Evolutionary conservation across 1,139 yeast genomes (phyloP).

Genomic region (Sugiyamaella sp.): DNA sequence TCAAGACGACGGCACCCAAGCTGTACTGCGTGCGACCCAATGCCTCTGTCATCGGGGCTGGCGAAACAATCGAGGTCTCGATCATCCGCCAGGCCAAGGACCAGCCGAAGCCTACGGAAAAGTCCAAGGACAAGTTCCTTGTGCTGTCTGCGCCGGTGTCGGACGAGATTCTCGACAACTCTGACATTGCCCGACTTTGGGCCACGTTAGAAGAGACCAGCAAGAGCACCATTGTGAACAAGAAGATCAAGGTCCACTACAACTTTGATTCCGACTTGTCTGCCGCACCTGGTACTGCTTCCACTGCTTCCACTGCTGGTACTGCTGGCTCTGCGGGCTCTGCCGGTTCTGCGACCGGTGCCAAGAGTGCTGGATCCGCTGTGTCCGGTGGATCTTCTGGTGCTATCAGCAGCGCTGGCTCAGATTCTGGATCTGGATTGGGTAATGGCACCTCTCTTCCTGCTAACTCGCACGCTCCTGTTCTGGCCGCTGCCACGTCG

Average conservation of each 20-base stretch:
- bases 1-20: slow-evolving; percentile 97
- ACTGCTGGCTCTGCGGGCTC: slow-evolving; percentile 32
- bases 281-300: slow-evolving; percentile 19
- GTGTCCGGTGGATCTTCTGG: slow-evolving; percentile 14
- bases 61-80: slow-evolving; percentile 69
- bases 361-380: slow-evolving; percentile 20
- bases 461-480: slow-evolving; percentile 9
- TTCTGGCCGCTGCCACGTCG: slow-evolving; percentile 17
- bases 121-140: slow-evolving; percentile 90
- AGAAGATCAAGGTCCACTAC: slow-evolving; percentile 79
- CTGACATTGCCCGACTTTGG: slow-evolving; percentile 65
- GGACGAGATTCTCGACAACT: slow-evolving; percentile 8
- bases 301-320: slow-evolving; percentile 30
- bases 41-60: slow-evolving; percentile 79
- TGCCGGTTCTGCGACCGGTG: slow-evolving; percentile 28
- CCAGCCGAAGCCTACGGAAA: slow-evolving; percentile 71
- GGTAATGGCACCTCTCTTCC: slow-evolving; percentile 9
- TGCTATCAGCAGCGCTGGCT: not conserved
- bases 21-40: slow-evolving; percentile 96
- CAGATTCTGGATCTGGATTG: slow-evolving; percentile 1
- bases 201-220: slow-evolving; percentile 63
- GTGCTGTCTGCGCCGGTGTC: slow-evolving; percentile 84
- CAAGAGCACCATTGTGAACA: slow-evolving; percentile 62
- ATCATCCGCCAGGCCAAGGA: slow-evolving; percentile 85
- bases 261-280: slow-evolving; percentile 27